phyloP scores from a whole-genome alignment of 169 alveolate genomes.

The Cryptosporidium parvum region DNA sequence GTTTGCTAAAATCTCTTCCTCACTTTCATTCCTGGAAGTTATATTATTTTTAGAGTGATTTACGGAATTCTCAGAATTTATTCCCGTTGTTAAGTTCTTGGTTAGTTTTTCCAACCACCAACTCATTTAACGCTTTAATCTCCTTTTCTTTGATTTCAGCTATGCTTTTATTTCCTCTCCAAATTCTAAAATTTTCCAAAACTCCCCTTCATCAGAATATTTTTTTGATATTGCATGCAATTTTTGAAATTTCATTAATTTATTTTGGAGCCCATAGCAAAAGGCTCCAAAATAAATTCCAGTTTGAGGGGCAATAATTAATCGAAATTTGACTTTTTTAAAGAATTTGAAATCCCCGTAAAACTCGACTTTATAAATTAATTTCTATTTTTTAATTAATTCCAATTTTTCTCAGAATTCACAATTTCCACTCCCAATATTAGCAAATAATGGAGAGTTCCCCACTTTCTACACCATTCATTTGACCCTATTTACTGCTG shows the following conservation, averaged over 20 bases:
- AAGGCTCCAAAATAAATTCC: conserved; percentile 17
- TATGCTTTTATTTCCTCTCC: neutral
- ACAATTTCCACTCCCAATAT: neutral
- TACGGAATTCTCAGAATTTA: conserved; percentile 6
- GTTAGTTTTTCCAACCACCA: conserved; percentile 14
- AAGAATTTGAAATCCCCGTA: neutral
- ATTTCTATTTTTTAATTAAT: neutral
- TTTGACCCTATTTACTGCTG: neutral
- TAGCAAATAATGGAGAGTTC: conserved; percentile 1
- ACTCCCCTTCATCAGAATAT: neutral
- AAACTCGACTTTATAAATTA: neutral
- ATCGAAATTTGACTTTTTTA: conserved; percentile 1
- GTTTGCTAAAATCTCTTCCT: neutral
- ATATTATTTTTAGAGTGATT: neutral
- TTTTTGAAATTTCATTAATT: conserved; percentile 34
- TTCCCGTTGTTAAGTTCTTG: neutral
- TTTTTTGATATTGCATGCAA: conserved; percentile 15
- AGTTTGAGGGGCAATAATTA: neutral
- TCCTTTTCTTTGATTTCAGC: neutral
- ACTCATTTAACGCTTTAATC: neutral
- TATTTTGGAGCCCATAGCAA: neutral
- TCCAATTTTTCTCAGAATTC: neutral
- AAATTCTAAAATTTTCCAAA: neutral
- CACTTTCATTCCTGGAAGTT: neutral
- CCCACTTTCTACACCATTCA: neutral